Conservation (phyloP, 805 yeast genomes). For the Debaryomyces tyrocola region DNA sequence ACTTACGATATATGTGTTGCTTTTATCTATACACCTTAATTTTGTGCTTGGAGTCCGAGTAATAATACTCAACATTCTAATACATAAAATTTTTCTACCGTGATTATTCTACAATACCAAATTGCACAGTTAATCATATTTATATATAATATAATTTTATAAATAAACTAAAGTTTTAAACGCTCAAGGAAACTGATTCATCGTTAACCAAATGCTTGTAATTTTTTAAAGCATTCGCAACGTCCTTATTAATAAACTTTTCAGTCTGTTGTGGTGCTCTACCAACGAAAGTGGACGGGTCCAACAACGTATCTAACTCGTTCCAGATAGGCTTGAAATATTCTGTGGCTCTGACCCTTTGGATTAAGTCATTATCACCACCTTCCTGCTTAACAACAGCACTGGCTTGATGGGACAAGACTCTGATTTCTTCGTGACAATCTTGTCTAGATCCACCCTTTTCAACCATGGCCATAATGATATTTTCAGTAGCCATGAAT, state of each 20-base stretch:
- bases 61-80: no score
- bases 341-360: conserved; percentile 71
- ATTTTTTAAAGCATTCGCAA: conserved; percentile 76
- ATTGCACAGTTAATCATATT: no score
- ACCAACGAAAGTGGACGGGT: conserved; percentile 94
- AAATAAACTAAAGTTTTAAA: conserved; percentile 37
- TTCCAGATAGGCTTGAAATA: conserved; percentile 89
- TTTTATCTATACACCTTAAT: no score
- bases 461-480: conserved; percentile 99
- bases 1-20: no score
- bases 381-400: conserved; percentile 97
- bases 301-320: conserved; percentile 76
- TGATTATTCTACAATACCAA: no score
- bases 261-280: conserved; percentile 98
- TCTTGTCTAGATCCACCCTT: conserved; percentile 98
- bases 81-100: no score
- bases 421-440: conserved; percentile 96
- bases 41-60: no score
- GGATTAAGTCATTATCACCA: conserved; percentile 96
- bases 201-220: conserved; percentile 57
- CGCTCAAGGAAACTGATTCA: conserved; percentile 77
- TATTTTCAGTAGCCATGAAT: conserved; percentile 98
- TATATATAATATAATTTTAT: not conserved
- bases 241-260: conserved; percentile 84
- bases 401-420: conserved; percentile 94